phyloP scores from a whole-genome alignment of 2,329 filamentous ascomycete genomes.

The Thelonectria blattea region DNA sequence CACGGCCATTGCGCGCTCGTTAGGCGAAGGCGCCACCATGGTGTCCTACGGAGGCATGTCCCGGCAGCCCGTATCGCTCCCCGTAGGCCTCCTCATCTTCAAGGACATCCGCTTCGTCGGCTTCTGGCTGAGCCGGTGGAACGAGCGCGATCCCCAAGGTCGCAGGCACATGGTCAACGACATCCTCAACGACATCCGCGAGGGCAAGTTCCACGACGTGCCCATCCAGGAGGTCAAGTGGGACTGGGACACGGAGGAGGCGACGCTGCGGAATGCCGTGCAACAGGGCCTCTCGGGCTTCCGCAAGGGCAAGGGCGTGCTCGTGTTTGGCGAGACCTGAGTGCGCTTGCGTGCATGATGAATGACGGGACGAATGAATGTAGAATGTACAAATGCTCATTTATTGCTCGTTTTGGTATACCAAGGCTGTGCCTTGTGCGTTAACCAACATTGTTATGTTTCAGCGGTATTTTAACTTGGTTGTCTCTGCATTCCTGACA shows the following conservation, averaged over 20 bases:
- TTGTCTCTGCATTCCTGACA: background rate
- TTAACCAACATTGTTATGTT: background rate
- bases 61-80: slow-evolving; percentile 80
- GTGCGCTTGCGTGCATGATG: slow-evolving; percentile 38
- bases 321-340: slow-evolving; percentile 74
- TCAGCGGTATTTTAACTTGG: background rate
- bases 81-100: slow-evolving; percentile 89
- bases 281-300: slow-evolving; percentile 85
- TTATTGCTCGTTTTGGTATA: background rate
- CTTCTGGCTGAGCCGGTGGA: slow-evolving; percentile 96
- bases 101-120: slow-evolving; percentile 88
- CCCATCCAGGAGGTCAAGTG: slow-evolving; percentile 84
- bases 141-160: slow-evolving; percentile 72
- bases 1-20: slow-evolving; percentile 75
- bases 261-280: slow-evolving; percentile 73
- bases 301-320: slow-evolving; percentile 86
- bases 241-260: slow-evolving; percentile 79
- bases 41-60: slow-evolving; percentile 98
- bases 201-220: slow-evolving; percentile 80
- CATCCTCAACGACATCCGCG: slow-evolving; percentile 75
- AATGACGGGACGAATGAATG: background rate
- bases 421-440: background rate
- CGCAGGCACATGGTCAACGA: slow-evolving; percentile 85
- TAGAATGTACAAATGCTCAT: background rate
- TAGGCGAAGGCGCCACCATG: slow-evolving; percentile 73